Conservation (phyloP, 1,284 basidiomycete species). For the Athelia sp. region DNA sequence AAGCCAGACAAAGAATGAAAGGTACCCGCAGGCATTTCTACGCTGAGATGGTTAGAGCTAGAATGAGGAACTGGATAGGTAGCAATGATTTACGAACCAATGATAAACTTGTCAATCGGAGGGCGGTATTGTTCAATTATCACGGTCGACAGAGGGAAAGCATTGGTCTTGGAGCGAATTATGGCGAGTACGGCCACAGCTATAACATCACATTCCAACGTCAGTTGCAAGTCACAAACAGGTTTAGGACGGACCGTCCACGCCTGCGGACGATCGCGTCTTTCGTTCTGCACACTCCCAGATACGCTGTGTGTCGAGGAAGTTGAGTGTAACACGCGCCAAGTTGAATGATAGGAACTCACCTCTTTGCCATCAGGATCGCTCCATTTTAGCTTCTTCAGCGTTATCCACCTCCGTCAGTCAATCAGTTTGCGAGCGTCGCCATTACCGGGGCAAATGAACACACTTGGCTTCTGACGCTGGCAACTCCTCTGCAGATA, state of each 20-base stretch:
- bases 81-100: conserved; percentile 48
- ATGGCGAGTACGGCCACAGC: conserved; percentile 84
- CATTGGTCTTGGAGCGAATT: conserved; percentile 64
- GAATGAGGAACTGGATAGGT: not conserved
- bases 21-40: conserved; percentile 80
- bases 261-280: conserved; percentile 66
- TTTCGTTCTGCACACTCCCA: conserved; percentile 88
- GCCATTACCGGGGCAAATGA: no score
- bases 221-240: conserved; percentile 1
- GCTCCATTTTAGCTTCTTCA: conserved; percentile 70
- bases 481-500: conserved; percentile 44
- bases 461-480: conserved; percentile 57
- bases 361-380: conserved; percentile 76
- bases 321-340: not conserved
- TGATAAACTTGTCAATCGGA: conserved; percentile 66
- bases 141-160: conserved; percentile 69
- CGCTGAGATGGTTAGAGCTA: conserved; percentile 3
- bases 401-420: conserved; percentile 58
- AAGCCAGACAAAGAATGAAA: not conserved
- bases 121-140: conserved; percentile 88
- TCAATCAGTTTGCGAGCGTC: not conserved
- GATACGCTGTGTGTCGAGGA: conserved; percentile 44
- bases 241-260: conserved; percentile 59
- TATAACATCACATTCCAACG: conserved; percentile 19
- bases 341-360: conserved; percentile 9